phyloP scores from a whole-genome alignment of 2,329 filamentous ascomycete genomes.

The Fusarium fujikuroi region DNA sequence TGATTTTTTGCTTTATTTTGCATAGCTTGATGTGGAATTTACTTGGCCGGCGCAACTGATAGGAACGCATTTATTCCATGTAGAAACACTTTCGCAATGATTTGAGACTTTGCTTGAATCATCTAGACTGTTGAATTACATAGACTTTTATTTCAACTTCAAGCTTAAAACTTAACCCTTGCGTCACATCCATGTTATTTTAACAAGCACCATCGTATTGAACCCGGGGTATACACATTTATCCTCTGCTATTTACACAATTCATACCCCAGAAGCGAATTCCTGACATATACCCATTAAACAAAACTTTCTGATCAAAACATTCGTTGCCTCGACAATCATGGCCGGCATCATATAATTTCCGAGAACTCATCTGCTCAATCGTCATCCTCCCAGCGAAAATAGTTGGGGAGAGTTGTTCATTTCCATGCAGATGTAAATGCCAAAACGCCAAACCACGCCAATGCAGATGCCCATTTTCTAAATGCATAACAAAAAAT shows the following conservation, averaged over 20 bases:
- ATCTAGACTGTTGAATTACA: slow-evolving; percentile 28
- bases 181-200: not conserved
- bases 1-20: slow-evolving; percentile 35
- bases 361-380: slow-evolving; percentile 23
- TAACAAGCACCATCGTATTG: slow-evolving; percentile 1
- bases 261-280: not conserved
- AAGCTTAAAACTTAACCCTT: not conserved
- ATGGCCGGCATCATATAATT: slow-evolving; percentile 21
- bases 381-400: slow-evolving; percentile 15
- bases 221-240: slow-evolving; percentile 29
- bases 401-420: slow-evolving; percentile 1
- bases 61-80: slow-evolving; percentile 34
- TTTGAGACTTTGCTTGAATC: slow-evolving; percentile 25
- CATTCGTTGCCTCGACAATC: slow-evolving; percentile 19
- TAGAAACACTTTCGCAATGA: slow-evolving; percentile 32
- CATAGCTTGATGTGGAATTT: slow-evolving; percentile 39
- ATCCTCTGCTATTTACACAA: slow-evolving; percentile 18
- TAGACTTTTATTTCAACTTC: slow-evolving; percentile 14
- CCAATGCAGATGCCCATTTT: slow-evolving; percentile 26
- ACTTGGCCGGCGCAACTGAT: slow-evolving; percentile 38
- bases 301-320: slow-evolving; percentile 10
- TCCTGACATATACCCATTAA: slow-evolving; percentile 10
- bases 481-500: slow-evolving; percentile 25
- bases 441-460: slow-evolving; percentile 22
- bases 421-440: slow-evolving; percentile 20